Evolutionary conservation across 1,284 basidiomycete genomes (phyloP), one percentile per base, ranked within the genome.

Genomic region (Cryptococcus floricola): DNA sequence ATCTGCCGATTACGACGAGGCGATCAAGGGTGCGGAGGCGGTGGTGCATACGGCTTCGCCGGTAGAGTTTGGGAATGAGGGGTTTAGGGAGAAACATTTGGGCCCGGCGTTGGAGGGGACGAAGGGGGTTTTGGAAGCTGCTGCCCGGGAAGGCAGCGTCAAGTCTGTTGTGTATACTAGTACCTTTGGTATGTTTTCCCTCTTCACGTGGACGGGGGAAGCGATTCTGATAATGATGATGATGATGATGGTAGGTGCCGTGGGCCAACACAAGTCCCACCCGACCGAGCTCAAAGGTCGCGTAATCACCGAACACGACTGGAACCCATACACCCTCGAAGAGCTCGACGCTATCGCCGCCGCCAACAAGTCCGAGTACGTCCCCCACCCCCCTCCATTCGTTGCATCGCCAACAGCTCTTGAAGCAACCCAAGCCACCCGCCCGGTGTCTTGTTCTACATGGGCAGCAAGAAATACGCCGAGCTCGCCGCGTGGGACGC

Each of bases 41-140:
- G 59, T 63, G 8, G 52, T 60, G 9, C 59, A 55, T 43, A 57
- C 52, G 19, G 58, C 58, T 31, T 61, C 59, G 34, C 66, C 66
- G 28, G 61, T 65, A 45, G 62, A 64, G 48, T 64, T 63, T 52
- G 50, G 50, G 25, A 56, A 57, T 19, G 42, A 60, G 10, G 57
- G 58, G 10, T 64, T 59, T 53, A 57, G 61, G 27, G 48, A 63
- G 38, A 74, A 74, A 34, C 65, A 80, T 41, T 70, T 80, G 50
- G 68, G 75, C 50, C 79, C 80, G 5, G 80, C 79, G 18, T 70
- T 80, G 28, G 59, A 77, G 42, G 80, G 80, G 6, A 81, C 80
- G 0, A 61, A 63, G 23, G 68, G 68, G 47, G 71, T 80, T 4
- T 67, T 81, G 19, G 65, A 72, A 19, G 60, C 68, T 73, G 4